Evolutionary conservation across 2,329 filamentous ascomycete genomes (phyloP), one percentile per base, ranked within the genome.

Genomic region (Fusarium sp.): DNA sequence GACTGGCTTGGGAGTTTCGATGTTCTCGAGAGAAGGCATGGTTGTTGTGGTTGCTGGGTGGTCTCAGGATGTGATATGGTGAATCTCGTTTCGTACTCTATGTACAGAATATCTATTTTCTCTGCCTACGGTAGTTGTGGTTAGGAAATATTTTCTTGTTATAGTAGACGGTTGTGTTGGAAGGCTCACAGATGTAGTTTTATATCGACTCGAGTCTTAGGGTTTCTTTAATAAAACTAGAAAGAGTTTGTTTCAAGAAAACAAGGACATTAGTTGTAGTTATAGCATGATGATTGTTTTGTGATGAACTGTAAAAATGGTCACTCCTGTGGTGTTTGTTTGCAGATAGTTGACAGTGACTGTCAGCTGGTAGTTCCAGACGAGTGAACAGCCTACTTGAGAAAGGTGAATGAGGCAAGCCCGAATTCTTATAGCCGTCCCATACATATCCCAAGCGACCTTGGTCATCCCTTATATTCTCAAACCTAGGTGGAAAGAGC

Each of bases 311-410:
- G 19, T 8, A 10, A 47, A 23, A 9, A 23, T 17, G 39, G 17
- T 46, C 39, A 19, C 27, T 37, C 10, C 6, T 23, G 37, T 11
- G 14, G n/a, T 45, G 41, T 46, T 66, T 48, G 32, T 43, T 20
- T 43, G 33, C n/a, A 44, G n/a, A 15, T 30, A 30, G 40, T 14
- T 65, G 19, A 19, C 62, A 62, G 63, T 66, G 50, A 41, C 62
- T 46, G 35, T 33, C 63, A 53, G 51, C 44, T 52, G 43, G 33
- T 32, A 30, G 5, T 7, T 32, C 19, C 14, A n/a, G 20, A 23
- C 25, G 19, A 37, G 22, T 17, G 19, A 40, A 41, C 14, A 50
- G 8, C 13, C 35, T 25, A 20, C 22, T 14, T 22, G 33, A 40
- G 6, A 11, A 25, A 33, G 11, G 22, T 41, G 14, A 20, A 48